phyloP scores from a whole-genome alignment of 2,329 filamentous ascomycete genomes.

The Fusarium denticulatum region DNA sequence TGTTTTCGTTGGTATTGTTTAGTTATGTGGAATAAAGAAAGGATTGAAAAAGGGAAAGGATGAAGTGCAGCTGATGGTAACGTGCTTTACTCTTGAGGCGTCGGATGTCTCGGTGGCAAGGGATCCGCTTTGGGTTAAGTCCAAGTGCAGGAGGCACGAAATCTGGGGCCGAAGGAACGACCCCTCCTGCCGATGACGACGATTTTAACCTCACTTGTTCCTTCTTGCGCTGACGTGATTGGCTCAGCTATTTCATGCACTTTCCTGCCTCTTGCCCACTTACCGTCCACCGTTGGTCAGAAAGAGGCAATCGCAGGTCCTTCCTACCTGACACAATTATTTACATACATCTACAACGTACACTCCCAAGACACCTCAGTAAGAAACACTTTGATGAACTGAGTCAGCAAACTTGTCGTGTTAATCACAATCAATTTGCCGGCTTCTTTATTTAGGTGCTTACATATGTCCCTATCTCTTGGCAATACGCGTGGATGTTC shows the following conservation, averaged over 20 bases:
- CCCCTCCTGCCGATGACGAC: constrained; percentile 25
- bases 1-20: not conserved
- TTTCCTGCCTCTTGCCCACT: not conserved
- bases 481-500: not conserved
- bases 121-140: constrained; percentile 27
- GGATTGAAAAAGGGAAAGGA: not conserved
- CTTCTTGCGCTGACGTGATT: not conserved
- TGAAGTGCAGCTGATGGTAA: constrained; percentile 10
- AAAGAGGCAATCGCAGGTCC: not conserved
- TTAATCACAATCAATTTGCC: not conserved
- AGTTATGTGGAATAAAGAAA: constrained; percentile 4
- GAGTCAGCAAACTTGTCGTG: not conserved
- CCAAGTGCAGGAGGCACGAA: constrained; percentile 1
- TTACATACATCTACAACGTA: not conserved
- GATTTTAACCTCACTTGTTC: not conserved
- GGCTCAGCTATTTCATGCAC: not conserved
- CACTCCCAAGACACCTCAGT: not conserved
- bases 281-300: not conserved
- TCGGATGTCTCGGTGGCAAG: constrained; percentile 38
- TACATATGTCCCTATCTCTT: not conserved
- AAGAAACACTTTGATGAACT: not conserved
- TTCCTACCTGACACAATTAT: not conserved
- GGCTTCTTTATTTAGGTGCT: not conserved
- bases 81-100: constrained; percentile 21
- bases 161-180: constrained; percentile 25